Evolutionary conservation across 2,329 filamentous ascomycete species (phyloP), one percentile per base, ranked within the genome.

Genomic region (Colletotrichum somersetense): DNA sequence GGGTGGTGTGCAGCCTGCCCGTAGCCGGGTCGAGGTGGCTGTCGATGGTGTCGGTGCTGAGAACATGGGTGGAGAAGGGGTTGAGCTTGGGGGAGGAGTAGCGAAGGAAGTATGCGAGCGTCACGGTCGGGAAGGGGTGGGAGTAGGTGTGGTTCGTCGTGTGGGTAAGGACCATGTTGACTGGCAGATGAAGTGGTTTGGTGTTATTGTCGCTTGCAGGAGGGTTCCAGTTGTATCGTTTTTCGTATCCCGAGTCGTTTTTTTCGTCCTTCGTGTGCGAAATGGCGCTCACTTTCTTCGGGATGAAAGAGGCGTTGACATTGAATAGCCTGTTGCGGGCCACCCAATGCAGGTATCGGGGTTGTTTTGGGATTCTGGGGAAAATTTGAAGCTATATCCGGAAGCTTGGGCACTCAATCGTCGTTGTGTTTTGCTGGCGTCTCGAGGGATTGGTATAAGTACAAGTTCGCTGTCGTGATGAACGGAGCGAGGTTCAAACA

Each of bases 51-150:
- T 96, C 93, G 81, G 93, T 95, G 79, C 92, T 94, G 77, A 95
- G 85, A 65, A 96, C 93, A 84, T 96, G 93, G 74, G 89, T 91
- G 75, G 91, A 91, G 84, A 96, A 95, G 8, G 93, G 93, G 79
- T 96, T 96, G 75, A 89, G 84, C 75, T 89, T 85, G 40, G 88
- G 87, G 6, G 88, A 89, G 72, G 93, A 94, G 83, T 96, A 96
- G 75, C 93, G 93, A 62, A 96, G 91, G 83, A 96, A 96, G 87
- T 94, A 96, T 83, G 93, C 93, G 81, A 96, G 91, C 61, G 93
- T 94, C 74, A 96, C 93, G 80, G 93, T 93, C 74, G 93, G 91
- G 84, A 96, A 96, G 61, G 92, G 91, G 82, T 96, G 94, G 75
- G 91, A 88, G 86, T 95, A 95, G 78, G 88, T 89, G 81, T 93